Conservation (phyloP, 495 filamentous ascomycete species). For the Cladorrhinum samala region DNA sequence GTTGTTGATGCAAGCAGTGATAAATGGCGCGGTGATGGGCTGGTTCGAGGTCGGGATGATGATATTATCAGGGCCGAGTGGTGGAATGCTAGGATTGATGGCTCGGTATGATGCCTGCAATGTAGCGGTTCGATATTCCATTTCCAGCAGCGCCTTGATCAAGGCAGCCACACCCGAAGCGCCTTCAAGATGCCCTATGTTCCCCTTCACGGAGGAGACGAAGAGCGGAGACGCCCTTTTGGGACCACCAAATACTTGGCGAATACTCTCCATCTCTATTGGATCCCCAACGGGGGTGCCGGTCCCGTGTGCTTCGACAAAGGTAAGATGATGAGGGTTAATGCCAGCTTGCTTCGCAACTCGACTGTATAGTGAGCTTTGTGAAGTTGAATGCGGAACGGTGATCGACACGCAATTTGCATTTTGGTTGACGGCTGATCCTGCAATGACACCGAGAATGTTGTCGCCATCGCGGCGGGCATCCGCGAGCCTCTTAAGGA, state of each 20-base stretch:
- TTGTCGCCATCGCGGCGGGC: slow-evolving; percentile 44
- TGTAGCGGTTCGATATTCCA: background rate
- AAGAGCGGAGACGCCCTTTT: background rate
- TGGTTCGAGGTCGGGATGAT: background rate
- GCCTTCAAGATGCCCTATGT: background rate
- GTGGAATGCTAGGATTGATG: background rate
- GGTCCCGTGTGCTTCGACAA: slow-evolving; percentile 41
- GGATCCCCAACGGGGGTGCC: slow-evolving; percentile 17
- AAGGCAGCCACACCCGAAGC: background rate
- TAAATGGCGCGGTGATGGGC: background rate
- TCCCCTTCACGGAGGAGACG: background rate
- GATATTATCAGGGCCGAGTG: background rate
- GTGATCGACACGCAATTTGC: slow-evolving; percentile 45
- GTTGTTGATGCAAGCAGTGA: background rate
- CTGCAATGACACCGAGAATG: slow-evolving; percentile 53
- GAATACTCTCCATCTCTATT: slow-evolving; percentile 26
- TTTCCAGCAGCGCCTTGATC: background rate
- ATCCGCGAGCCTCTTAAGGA: slow-evolving; percentile 48
- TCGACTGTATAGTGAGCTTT: slow-evolving; percentile 43
- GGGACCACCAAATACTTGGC: slow-evolving; percentile 21
- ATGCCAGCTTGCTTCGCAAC: slow-evolving; percentile 42
- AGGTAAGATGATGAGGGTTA: slow-evolving; percentile 32
- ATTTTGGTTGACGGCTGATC: slow-evolving; percentile 48
- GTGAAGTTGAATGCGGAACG: slow-evolving; percentile 43
- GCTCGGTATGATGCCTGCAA: background rate